phyloP scores from a whole-genome alignment of 768 basidiomycete genomes.

The Rhodotorula taiwanensis region DNA sequence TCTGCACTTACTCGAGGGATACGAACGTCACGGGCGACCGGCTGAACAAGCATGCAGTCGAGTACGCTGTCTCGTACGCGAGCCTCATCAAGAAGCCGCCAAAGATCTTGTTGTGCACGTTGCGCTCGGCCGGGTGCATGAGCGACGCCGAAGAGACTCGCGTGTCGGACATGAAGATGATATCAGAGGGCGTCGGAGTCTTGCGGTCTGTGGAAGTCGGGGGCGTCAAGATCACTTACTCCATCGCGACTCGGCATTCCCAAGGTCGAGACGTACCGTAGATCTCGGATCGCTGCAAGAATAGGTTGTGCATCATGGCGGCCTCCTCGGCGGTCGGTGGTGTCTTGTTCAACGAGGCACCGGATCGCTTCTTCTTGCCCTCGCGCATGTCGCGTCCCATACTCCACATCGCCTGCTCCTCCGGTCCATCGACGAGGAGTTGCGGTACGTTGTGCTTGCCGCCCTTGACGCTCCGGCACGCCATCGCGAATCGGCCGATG shows the following conservation, averaged over 20 bases:
- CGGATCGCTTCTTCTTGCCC: constrained; percentile 27
- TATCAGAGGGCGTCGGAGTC: constrained; percentile 2
- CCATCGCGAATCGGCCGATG: constrained; percentile 40
- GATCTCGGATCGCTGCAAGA: constrained; percentile 9
- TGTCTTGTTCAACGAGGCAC: constrained; percentile 13
- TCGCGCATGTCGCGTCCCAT: constrained; percentile 38
- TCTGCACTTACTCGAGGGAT: constrained; percentile 27
- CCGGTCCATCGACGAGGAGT: constrained; percentile 30
- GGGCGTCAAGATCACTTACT: background rate
- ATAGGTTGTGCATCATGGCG: constrained; percentile 22
- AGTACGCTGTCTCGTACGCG: constrained; percentile 38
- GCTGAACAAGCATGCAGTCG: constrained; percentile 36
- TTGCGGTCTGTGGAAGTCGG: constrained; percentile 8
- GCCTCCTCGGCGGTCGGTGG: constrained; percentile 32
- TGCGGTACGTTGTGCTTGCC: constrained; percentile 30
- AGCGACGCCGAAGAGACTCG: constrained; percentile 11
- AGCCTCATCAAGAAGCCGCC: constrained; percentile 38
- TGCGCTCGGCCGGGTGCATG: constrained; percentile 33
- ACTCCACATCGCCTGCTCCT: constrained; percentile 33
- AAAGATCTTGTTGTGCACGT: constrained; percentile 27
- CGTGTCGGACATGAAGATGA: constrained; percentile 31
- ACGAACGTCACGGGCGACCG: constrained; percentile 36
- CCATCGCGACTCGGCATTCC: background rate
- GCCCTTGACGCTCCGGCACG: constrained; percentile 30
- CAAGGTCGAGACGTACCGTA: constrained; percentile 2